Conservation (phyloP, 257 asterid species). For the Phtheirospermum japonicum region DNA sequence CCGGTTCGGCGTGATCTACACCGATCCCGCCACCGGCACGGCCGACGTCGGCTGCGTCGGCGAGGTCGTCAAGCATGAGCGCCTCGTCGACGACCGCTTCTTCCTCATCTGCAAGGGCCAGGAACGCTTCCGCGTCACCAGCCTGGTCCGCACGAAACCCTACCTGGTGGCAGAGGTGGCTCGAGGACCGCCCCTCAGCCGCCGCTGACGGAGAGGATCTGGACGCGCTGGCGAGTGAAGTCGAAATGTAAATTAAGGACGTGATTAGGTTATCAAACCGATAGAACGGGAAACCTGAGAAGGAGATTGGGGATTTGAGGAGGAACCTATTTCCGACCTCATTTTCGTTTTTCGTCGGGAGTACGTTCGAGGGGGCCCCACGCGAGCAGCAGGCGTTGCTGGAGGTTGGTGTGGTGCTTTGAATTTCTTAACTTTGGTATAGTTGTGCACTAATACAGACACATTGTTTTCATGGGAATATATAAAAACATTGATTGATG, state of each 20-base stretch:
- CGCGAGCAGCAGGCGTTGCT: constrained; percentile 96
- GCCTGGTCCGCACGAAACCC: constrained; percentile 74
- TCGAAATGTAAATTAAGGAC: constrained; percentile 78
- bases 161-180: constrained; percentile 97
- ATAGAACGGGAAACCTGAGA: constrained; percentile 78
- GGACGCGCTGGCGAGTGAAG: constrained; percentile 64
- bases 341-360: constrained; percentile 88
- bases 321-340: constrained; percentile 92
- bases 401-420: too few species aligned
- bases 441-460: constrained; percentile 24
- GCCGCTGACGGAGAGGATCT: constrained; percentile 71
- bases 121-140: constrained; percentile 84
- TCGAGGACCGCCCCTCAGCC: constrained; percentile 89
- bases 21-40: constrained; percentile 78
- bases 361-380: constrained; percentile 94
- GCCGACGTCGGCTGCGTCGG: constrained; percentile 98
- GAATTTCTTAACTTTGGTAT: constrained; percentile 37
- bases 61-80: constrained; percentile 86
- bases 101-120: constrained; percentile 92
- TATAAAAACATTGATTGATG: constrained; percentile 34
- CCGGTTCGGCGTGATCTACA: constrained; percentile 92
- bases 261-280: constrained; percentile 86
- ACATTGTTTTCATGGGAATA: constrained; percentile 18
- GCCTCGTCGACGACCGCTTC: constrained; percentile 89
- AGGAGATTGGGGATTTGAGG: constrained; percentile 73